A percentile compares a stretch with the other conserved stretches of the same genome.
phyloP scores from a whole-genome alignment of 75 land plant species.

The Cupressus sempervirens region DNA sequence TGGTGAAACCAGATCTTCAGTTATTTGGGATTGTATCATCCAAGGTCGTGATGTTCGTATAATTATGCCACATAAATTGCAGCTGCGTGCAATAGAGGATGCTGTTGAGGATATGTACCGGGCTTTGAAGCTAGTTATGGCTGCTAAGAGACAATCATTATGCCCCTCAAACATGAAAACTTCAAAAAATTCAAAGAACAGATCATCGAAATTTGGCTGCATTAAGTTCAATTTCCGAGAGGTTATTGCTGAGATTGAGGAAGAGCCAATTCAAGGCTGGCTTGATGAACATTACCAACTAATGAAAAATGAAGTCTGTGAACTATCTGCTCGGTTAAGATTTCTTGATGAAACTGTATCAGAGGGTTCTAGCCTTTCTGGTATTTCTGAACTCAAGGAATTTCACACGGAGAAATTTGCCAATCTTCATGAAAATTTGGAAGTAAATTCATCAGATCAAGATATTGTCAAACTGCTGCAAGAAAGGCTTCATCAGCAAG shows the following conservation, averaged over 20 bases:
- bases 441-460: slow-evolving; percentile 50
- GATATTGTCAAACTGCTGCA: slow-evolving; percentile 29
- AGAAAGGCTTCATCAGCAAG: slow-evolving; percentile 62
- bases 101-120: slow-evolving; percentile 87
- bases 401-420: slow-evolving; percentile 25
- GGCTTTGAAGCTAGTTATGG: slow-evolving; percentile 67
- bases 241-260: slow-evolving; percentile 87
- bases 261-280: slow-evolving; percentile 99
- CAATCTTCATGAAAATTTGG: slow-evolving; percentile 32
- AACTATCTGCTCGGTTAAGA: slow-evolving; percentile 64
- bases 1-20: slow-evolving; percentile 20
- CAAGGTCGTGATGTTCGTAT: slow-evolving; percentile 81
- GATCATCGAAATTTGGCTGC: slow-evolving; percentile 47
- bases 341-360: slow-evolving; percentile 56
- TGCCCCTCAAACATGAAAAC: slow-evolving; percentile 36
- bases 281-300: slow-evolving; percentile 93
- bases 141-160: slow-evolving; percentile 50
- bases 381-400: slow-evolving; percentile 36
- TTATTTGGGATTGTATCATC: slow-evolving; percentile 81
- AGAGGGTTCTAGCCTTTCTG: slow-evolving; percentile 21
- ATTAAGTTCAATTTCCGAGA: slow-evolving; percentile 64
- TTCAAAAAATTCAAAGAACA: slow-evolving; percentile 34
- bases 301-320: slow-evolving; percentile 71
- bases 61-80: slow-evolving; percentile 81
- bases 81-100: slow-evolving; percentile 91